These are phyloP conservation scores for Remersonia thermophila DNA, from an alignment of 2,329 filamentous ascomycete genomes.

Conservation along the genomic window DNA sequence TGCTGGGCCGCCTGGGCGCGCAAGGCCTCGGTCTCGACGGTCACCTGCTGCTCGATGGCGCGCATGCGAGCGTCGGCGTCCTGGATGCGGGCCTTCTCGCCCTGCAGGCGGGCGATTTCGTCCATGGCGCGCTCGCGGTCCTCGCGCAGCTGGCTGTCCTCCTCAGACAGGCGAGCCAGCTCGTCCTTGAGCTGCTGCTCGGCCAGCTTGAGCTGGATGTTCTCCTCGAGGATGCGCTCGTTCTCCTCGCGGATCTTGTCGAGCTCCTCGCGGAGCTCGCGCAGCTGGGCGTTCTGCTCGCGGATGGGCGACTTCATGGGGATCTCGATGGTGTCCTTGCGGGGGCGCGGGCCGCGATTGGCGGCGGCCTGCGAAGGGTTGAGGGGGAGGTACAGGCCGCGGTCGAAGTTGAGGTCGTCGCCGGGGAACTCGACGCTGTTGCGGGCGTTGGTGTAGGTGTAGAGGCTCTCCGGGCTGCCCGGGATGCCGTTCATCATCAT, in stretches of 20 bases:
- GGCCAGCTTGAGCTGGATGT: constrained; percentile 21
- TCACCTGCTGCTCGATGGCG: constrained; percentile 23
- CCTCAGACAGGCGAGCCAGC: constrained; percentile 1
- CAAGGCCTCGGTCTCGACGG: constrained; percentile 25
- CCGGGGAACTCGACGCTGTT: constrained; percentile 43
- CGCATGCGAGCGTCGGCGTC: constrained; percentile 17
- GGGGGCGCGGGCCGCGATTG: constrained; percentile 19
- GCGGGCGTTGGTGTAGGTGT: constrained; percentile 51
- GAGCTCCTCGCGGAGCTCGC: constrained; percentile 17
- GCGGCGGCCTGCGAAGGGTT: constrained; percentile 48
- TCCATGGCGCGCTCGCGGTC: constrained; percentile 2
- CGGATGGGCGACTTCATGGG: constrained; percentile 45
- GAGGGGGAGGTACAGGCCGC: constrained; percentile 57
- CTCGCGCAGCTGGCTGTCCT: constrained; percentile 4
- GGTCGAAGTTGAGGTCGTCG: constrained; percentile 57
- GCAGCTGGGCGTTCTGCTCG: constrained; percentile 33
- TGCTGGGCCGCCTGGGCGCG: constrained; percentile 26
- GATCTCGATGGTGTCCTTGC: constrained; percentile 40
- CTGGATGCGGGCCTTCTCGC: constrained; percentile 4
- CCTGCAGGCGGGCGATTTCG: constrained; percentile 3
- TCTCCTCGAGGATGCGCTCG: constrained; percentile 20
- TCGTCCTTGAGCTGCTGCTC: constrained; percentile 21
- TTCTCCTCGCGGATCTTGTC: constrained; percentile 21
- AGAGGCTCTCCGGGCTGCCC: constrained; percentile 65
- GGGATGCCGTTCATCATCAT: constrained; percentile 44